Evolutionary conservation across 106 monocot species (phyloP).

Genomic region (Dendrobium nobile): DNA sequence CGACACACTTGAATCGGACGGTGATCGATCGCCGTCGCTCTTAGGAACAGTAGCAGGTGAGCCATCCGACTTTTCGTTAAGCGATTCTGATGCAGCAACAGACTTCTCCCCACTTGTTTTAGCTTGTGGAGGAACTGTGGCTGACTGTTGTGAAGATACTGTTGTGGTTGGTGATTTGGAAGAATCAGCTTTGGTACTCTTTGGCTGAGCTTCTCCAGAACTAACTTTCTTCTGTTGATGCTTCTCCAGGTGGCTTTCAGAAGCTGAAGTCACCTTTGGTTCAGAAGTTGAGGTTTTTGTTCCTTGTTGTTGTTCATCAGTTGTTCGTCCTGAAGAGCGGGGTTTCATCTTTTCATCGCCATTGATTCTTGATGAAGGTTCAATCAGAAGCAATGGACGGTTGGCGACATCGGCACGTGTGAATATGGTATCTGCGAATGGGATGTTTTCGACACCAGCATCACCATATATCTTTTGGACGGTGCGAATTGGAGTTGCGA

Average conservation of each 20-base stretch:
- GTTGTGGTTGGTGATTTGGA: constrained; percentile 3
- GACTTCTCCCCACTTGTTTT: constrained; percentile 18
- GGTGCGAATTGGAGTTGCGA: constrained; percentile 92
- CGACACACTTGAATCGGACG: constrained; percentile 14
- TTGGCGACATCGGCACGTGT: constrained; percentile 22
- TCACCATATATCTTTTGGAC: constrained; percentile 81
- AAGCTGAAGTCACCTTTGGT: constrained; percentile 13
- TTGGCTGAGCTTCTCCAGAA: constrained; percentile 16
- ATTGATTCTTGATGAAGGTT: constrained; percentile 40
- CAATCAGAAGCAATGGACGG: constrained; percentile 68
- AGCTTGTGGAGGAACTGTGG: too few species aligned
- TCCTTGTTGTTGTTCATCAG: constrained; percentile 45
- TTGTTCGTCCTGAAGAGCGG: constrained; percentile 19
- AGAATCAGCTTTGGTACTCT: constrained; percentile 14
- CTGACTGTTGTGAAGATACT: too few species aligned
- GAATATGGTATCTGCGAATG: constrained; percentile 60
- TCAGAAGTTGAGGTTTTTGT: constrained; percentile 30
- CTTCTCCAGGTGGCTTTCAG: constrained; percentile 32
- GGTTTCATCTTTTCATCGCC: constrained; percentile 46
- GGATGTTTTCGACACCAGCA: constrained; percentile 60
- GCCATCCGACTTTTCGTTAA: background rate
- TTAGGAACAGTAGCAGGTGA: constrained; percentile 1
- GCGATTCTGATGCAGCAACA: background rate
- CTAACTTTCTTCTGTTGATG: constrained; percentile 31
- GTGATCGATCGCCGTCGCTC: constrained; percentile 23